Evolutionary conservation across 345 rosid genomes (phyloP).

Genomic region (Salix brachista): DNA sequence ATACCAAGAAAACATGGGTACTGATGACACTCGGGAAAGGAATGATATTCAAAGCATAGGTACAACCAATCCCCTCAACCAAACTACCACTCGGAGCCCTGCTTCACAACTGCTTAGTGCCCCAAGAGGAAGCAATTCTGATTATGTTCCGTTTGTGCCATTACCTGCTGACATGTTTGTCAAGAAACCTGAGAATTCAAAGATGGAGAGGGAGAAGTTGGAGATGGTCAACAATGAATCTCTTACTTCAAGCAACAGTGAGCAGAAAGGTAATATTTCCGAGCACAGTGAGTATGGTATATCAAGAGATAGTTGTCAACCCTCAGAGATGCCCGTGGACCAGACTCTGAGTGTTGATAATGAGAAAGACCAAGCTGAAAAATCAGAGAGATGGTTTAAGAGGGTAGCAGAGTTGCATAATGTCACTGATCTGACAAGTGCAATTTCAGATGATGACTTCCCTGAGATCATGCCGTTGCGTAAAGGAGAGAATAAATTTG

Average conservation of each 20-base stretch:
- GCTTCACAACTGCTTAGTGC: slow-evolving; percentile 24
- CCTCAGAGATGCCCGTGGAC: slow-evolving; percentile 17
- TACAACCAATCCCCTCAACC: slow-evolving; percentile 15
- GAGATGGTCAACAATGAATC: slow-evolving; percentile 6
- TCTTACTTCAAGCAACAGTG: slow-evolving; percentile 19
- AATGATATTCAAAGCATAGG: slow-evolving; percentile 15
- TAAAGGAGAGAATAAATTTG: slow-evolving; percentile 29
- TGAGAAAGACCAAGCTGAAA: slow-evolving; percentile 44
- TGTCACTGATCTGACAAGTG: slow-evolving; percentile 19
- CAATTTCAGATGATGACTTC: slow-evolving; percentile 23
- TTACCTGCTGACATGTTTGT: slow-evolving; percentile 73
- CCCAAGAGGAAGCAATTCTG: slow-evolving; percentile 35
- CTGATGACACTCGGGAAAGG: slow-evolving; percentile 17
- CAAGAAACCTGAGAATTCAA: slow-evolving; percentile 41
- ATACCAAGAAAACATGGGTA: slow-evolving; percentile 26
- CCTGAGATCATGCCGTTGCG: slow-evolving; percentile 26
- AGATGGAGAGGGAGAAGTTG: slow-evolving; percentile 23
- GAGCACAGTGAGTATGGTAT: slow-evolving; percentile 3
- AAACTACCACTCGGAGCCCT: slow-evolving; percentile 25
- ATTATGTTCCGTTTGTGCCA: slow-evolving; percentile 71
- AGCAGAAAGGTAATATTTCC: slow-evolving; percentile 16
- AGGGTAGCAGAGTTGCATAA: slow-evolving; percentile 30
- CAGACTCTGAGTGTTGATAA: slow-evolving; percentile 20
- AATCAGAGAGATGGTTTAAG: slow-evolving; percentile 40
- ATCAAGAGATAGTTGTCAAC: slow-evolving; percentile 15